Evolutionary conservation across 23 red algal species (phyloP).

Genomic region (Gracilaria gracilis): DNA sequence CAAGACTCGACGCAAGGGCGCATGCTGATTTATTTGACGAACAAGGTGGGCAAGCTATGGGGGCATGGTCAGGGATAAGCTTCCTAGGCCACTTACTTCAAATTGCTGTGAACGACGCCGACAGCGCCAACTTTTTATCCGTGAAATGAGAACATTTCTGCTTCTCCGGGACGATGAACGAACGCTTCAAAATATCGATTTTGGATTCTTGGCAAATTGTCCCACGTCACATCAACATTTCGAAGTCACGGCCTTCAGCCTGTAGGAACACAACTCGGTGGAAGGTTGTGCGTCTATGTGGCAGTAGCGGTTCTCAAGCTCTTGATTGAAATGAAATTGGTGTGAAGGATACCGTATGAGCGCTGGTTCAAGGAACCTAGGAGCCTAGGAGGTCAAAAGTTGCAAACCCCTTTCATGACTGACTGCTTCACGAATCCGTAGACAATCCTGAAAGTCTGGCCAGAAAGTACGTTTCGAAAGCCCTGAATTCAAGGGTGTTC

Average conservation of each 20-base stretch:
- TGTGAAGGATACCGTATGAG: too few species aligned
- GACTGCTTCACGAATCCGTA: too few species aligned
- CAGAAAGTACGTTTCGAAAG: too few species aligned
- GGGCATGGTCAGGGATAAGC: background rate
- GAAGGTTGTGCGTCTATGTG: too few species aligned
- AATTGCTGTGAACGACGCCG: background rate
- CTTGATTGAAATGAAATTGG: too few species aligned
- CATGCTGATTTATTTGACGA: background rate
- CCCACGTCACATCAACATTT: background rate
- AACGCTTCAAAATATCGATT: constrained; percentile 23
- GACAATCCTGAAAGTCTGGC: too few species aligned
- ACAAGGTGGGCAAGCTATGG: background rate
- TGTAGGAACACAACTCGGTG: background rate
- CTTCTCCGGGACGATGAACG: background rate
- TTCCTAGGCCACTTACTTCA: background rate
- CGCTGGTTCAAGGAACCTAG: too few species aligned
- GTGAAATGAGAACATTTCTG: background rate
- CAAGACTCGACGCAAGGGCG: background rate
- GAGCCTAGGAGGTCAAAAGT: too few species aligned
- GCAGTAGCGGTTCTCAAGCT: too few species aligned
- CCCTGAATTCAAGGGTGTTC: too few species aligned
- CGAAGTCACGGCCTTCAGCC: background rate
- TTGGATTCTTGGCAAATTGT: constrained; percentile 9
- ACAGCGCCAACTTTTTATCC: background rate
- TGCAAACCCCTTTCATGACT: too few species aligned